Percentiles rank a stretch among this genome's conserved stretches.
phyloP scores from a whole-genome alignment of 768 basidiomycete species.

The Auricularia auricula-judae region DNA sequence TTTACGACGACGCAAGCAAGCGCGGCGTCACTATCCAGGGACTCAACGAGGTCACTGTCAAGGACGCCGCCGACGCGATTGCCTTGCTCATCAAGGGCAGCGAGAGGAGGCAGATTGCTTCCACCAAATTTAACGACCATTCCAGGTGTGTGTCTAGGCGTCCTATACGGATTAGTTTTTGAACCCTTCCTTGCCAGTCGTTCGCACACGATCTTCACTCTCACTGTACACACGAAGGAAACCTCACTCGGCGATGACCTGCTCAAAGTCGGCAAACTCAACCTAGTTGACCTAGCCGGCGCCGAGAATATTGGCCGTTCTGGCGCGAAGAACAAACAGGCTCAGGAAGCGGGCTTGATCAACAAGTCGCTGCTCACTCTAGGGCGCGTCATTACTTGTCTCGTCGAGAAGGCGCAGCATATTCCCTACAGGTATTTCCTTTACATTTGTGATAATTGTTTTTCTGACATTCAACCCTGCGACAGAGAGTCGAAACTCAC shows the following conservation, averaged over 20 bases:
- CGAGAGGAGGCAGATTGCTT: slow-evolving; percentile 81
- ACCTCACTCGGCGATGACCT: slow-evolving; percentile 73
- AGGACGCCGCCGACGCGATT: slow-evolving; percentile 73
- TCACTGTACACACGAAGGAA: slow-evolving; percentile 89
- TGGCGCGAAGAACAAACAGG: slow-evolving; percentile 90
- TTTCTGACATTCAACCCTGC: not conserved
- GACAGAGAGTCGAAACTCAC: slow-evolving; percentile 92
- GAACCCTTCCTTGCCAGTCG: slow-evolving; percentile 35
- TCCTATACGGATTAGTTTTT: not conserved
- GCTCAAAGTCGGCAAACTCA: slow-evolving; percentile 87
- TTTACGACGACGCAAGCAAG: slow-evolving; percentile 86
- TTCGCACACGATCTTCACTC: slow-evolving; percentile 95
- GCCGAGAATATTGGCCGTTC: slow-evolving; percentile 95
- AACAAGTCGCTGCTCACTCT: slow-evolving; percentile 96
- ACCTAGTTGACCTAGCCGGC: slow-evolving; percentile 74
- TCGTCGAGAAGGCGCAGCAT: slow-evolving; percentile 85
- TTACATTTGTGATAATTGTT: not conserved
- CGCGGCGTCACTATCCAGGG: slow-evolving; percentile 91
- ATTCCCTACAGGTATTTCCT: slow-evolving; percentile 77
- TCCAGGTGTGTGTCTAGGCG: slow-evolving; percentile 33
- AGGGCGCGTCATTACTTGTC: slow-evolving; percentile 89
- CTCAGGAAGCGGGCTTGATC: slow-evolving; percentile 97
- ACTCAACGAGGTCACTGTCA: slow-evolving; percentile 79
- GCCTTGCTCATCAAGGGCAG: slow-evolving; percentile 81
- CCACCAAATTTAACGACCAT: slow-evolving; percentile 96